Evolutionary conservation across 2,329 filamentous ascomycete genomes (phyloP), one percentile per base, ranked within the genome.

Genomic region (Fusarium penzigii): DNA sequence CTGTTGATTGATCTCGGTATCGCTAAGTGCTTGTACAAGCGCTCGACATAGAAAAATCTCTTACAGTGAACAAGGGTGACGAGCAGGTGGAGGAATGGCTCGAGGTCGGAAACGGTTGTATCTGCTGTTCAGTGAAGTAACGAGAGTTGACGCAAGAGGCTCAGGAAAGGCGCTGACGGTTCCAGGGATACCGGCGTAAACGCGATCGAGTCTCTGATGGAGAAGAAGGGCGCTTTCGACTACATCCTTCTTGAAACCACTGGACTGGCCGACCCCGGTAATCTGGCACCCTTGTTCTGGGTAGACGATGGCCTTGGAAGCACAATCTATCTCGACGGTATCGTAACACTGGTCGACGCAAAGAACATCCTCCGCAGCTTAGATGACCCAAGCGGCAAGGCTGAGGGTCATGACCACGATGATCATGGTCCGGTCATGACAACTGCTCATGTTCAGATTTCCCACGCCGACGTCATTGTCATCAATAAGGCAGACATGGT

Each of bases 181-280:
- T 17, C 1, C 42, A 92, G 89, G 75, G 94, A 99, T 70, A 86
- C 88, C 1, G 94, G 94, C 12, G 93, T 99, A 38, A 90, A 90
- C 61, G 94, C 94, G 36, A 96, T 99, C 49, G 94, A 99, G 75
- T 90, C 90, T 1, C 78, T 99, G 3, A 97, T 99, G 90, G 90
- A 92, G 58, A 91, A 92, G 65, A 90, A 90, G 59, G 93, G 93
- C 45, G 87, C 87, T 5, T 99, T 99, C 68, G 94, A 99, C 75
- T 99, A 97, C 74, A 97, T 99, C 59, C 82, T 99, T 3, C 85
- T 99, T 1, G 94, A 99, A 71, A 99, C 94, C 0, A 97, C 94
- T 0, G 94, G 94, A 0, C 81, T 99, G 6, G 94, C 94, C 5
- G 93, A 99, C 67, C 94, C 94, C 0, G 94, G 94, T 2, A 97